Evolutionary conservation across 2,329 filamentous ascomycete genomes (phyloP), one percentile per base, ranked within the genome.

Genomic region (Cladosporium austrohemisphaericum): DNA sequence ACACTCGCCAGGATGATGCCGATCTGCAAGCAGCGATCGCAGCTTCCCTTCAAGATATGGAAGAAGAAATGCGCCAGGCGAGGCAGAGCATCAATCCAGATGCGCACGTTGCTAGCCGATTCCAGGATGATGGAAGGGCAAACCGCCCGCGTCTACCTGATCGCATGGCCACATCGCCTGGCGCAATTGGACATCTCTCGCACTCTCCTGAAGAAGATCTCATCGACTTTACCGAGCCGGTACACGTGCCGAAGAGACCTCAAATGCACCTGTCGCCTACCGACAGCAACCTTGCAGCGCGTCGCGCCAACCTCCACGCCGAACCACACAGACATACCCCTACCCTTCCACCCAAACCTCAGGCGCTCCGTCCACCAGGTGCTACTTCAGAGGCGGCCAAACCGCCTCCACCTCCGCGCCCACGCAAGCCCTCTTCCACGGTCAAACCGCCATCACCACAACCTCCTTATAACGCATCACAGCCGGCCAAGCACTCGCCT

Each of bases 11-110:
- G n/a, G 67, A 75, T 31, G 73, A 76, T 47, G 69, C 70, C 5
- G 71, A 76, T 29, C 59, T 76, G 11, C 65, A 67, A 56, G 69
- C 71, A 26, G 74, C 74, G 1, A 75, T 77, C 33, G 69, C 69
- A 23, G 71, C 72, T 4, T 76, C 73, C 1, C 55, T 77, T 7
- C 65, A 66, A 16, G 69, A 74, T 23, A 65, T 74, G 60, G 71
- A 76, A 44, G 52, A 58, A 23, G 60, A 66, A 60, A 65, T 54
- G 50, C 67, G 50, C 51, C 61, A 45, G 55, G 68, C 53, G 31
- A 66, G 57, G 56, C 56, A 64, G 26, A 65, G 61, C 13, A 63
- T 68, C 32, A 62, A 68, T 20, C 60, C 63, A 5, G 68, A 72
- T 44, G 61, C 66, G 26, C 61, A 57, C 10, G 45, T 55, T 16